Evolutionary conservation across 129 eudicot genomes (phyloP), one percentile per base, ranked within the genome.

Genomic region (Flaveria robusta): DNA sequence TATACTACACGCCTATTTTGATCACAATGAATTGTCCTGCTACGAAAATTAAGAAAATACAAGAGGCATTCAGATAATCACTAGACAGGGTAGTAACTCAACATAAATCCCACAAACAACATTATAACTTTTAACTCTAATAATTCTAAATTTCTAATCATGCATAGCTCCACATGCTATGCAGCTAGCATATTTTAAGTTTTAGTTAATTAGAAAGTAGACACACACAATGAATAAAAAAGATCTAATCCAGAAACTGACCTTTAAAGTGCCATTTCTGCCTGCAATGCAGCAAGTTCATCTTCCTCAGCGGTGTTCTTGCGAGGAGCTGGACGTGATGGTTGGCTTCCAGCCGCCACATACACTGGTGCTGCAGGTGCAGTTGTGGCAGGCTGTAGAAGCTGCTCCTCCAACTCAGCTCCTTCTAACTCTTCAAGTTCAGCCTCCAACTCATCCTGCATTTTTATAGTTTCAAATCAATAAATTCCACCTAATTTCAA

Each of bases 391-490:
- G 88, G 91, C 70, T 84, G 88, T 60, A 87, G 84, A 84, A 84
- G 86, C 29, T 87, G 86, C 54, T 87, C 88, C 75, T 87, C 91
- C 84, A 84, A 68, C 77, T 87, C 91, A 2, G 86, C 88, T 59
- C 88, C 88, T 81, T 84, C 91, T 26, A 84, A 79, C 70, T 87
- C 88, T 78, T 84, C 91, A 67, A 87, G 89, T 72, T 86, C 89
- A 59, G 87, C 87, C 71, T 86, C 90, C 79, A 83, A 71, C 46
- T 86, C 90, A 81, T 86, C 90, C 90, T 83, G 77, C 83, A 77
- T 72, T 19, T 7, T 64, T n/a, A 10, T 63, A 29, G 22, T 63
- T 29, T 29, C 45, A 39, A 15, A 52, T 66, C 22, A 51, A 77
- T 18, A 52, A 52, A 39, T 31, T 20, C 37, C 37, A 66, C 34